These are phyloP conservation scores for Pueraria montana DNA, from an alignment of 306 rosid species.

Conservation along the genomic window DNA sequence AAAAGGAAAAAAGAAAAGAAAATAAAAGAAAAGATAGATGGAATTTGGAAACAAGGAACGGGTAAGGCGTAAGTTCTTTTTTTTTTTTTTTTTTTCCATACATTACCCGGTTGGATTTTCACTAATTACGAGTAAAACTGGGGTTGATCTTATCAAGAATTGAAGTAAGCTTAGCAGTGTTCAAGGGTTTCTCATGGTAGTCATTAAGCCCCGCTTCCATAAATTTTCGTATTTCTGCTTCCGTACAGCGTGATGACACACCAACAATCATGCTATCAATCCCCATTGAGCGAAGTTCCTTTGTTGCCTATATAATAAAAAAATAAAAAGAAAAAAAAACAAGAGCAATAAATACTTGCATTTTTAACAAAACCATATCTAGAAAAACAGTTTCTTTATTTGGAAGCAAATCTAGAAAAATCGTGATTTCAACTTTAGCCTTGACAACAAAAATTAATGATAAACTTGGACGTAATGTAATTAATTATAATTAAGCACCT, in stretches of 20 bases:
- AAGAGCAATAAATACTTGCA: not conserved
- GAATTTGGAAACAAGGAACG: not conserved
- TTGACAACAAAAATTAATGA: not conserved
- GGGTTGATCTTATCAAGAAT: conserved; percentile 56
- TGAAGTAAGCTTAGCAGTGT: conserved; percentile 57
- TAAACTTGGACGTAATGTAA: conserved; percentile 6
- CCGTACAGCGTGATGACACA: conserved; percentile 60
- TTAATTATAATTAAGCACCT: conserved; percentile 54
- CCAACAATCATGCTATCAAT: conserved; percentile 77
- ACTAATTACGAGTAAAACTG: not conserved
- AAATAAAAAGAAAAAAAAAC: not conserved
- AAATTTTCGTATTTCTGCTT: conserved; percentile 56
- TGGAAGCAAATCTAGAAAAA: not conserved
- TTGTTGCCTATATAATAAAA: conserved; percentile 72
- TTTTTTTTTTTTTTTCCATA: not conserved
- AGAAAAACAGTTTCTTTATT: not conserved
- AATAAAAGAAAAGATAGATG: not conserved
- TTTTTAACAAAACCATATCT: conserved; percentile 8
- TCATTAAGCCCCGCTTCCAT: conserved; percentile 80
- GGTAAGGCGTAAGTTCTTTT: not conserved
- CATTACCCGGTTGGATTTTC: not conserved
- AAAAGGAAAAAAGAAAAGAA: not conserved
- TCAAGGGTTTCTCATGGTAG: conserved; percentile 79
- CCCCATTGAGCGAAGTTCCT: conserved; percentile 73
- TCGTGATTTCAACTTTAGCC: not conserved